Evolutionary conservation across 345 rosid genomes (phyloP), one percentile per base, ranked within the genome.

Genomic region (Erysimum cheiranthoides): DNA sequence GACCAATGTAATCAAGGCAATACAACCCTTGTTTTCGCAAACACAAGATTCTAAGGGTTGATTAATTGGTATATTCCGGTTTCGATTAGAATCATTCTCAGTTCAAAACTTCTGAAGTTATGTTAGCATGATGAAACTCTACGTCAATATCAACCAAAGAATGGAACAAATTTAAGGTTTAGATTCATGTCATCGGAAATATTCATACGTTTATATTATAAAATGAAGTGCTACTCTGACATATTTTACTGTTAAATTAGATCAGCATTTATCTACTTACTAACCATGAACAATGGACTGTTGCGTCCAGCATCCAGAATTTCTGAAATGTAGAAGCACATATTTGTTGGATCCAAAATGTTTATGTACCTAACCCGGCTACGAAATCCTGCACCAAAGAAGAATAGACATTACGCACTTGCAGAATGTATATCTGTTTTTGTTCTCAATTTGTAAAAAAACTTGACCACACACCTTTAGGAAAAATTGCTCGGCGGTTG

Each of bases 211-310:
- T 25, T 35, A 53, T 12, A 70, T 42, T 28, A 39, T 42, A 10
- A n/a, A 68, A 54, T 16, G 42, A 53, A 68, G 16, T 12, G 45
- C 32, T 39, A 57, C 39, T 70, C 56, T 35, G 7, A 60, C 35
- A 60, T 59, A 18, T 30, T 28, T 38, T 36, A 52, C 25, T 5
- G 61, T 14, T 12, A n/a, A 39, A 38, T 45, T 18, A 53, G 51
- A 50, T 75, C 62, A 68, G 63, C 30, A 38, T 75, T 36, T 40
- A 53, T 70, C 51, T 36, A 70, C 11, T 45, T 58, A 50, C 36
- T 66, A 86, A 96, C 98, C 97, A 89, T 87, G 75, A 96, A 96
- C 56, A 96, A 78, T 27, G 97, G 98, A 53, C 89, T 81, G 61
- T 79, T 73, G 70, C 72, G 81, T 77, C 88, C 96, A 45, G 89